phyloP scores from a whole-genome alignment of 345 rosid species.

The Citrus mangshanensis region DNA sequence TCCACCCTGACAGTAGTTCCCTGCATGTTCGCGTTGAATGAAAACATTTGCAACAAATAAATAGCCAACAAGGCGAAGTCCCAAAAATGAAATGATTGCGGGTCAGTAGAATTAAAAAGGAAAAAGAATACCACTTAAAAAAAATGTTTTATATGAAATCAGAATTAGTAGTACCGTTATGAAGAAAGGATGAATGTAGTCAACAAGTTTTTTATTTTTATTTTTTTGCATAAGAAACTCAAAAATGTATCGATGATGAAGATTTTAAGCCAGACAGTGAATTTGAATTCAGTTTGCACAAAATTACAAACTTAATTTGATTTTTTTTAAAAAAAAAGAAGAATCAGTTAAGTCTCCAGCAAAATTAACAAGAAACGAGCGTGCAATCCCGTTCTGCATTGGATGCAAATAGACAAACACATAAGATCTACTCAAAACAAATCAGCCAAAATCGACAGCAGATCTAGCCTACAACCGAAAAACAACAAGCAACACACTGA shows the following conservation, averaged over 20 bases:
- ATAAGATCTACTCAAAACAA: conserved; percentile 11
- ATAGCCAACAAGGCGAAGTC: neutral
- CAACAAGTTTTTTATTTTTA: neutral
- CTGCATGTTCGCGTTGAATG: conserved; percentile 30
- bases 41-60: neutral
- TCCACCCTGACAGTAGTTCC: conserved; percentile 97
- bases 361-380: neutral
- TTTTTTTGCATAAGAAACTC: too few relatives aligned
- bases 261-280: neutral
- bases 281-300: too few relatives aligned
- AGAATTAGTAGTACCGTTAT: neutral
- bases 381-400: neutral
- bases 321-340: too few relatives aligned
- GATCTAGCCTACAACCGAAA: conserved; percentile 2
- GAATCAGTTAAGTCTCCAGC: neutral
- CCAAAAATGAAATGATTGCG: neutral
- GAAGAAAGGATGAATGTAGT: neutral
- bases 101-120: neutral
- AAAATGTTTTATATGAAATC: neutral
- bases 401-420: neutral
- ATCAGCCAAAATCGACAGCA: neutral
- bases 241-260: too few relatives aligned
- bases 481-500: neutral
- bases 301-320: neutral
- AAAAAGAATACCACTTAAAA: neutral